phyloP scores from a whole-genome alignment of 768 basidiomycete genomes.

The Amanita jacksonii region DNA sequence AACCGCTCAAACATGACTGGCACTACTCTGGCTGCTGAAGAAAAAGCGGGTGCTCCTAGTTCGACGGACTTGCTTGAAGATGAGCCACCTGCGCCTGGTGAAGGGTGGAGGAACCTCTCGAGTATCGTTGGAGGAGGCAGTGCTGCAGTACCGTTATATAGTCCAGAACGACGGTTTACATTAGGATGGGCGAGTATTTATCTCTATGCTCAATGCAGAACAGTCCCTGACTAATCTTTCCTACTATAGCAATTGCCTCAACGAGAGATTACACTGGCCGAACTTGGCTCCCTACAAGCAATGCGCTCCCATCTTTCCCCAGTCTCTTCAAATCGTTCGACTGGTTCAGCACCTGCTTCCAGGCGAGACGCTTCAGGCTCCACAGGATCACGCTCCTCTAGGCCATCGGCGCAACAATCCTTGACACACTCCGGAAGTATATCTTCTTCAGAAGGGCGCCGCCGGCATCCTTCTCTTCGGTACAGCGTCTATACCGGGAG shows the following conservation, averaged over 20 bases:
- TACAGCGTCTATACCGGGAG: slow-evolving; percentile 1
- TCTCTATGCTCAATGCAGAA: not conserved
- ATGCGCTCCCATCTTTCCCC: slow-evolving; percentile 49
- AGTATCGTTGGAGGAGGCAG: slow-evolving; percentile 19
- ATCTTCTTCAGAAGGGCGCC: slow-evolving; percentile 39
- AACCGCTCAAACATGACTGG: slow-evolving; percentile 3
- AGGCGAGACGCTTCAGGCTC: slow-evolving; percentile 32
- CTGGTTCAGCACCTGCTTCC: slow-evolving; percentile 45
- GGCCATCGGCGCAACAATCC: slow-evolving; percentile 36
- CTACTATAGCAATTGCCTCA: slow-evolving; percentile 25
- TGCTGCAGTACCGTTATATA: too few species aligned
- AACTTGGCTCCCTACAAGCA: slow-evolving; percentile 58
- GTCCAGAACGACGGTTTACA: slow-evolving; percentile 35
- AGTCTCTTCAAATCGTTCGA: slow-evolving; percentile 28
- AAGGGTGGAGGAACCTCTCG: slow-evolving; percentile 51
- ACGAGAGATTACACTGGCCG: slow-evolving; percentile 33
- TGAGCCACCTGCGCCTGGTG: slow-evolving; percentile 52
- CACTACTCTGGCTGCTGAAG: slow-evolving; percentile 3
- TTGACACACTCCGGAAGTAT: slow-evolving; percentile 41
- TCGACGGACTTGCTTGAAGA: slow-evolving; percentile 59
- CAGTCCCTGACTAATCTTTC: slow-evolving; percentile 10
- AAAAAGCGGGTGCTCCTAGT: too few species aligned
- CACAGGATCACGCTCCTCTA: slow-evolving; percentile 45
- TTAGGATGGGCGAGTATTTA: slow-evolving; percentile 49
- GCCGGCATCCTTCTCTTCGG: slow-evolving; percentile 14